phyloP scores from a whole-genome alignment of 2,329 filamentous ascomycete species.

The Colletotrichum noveboracense region DNA sequence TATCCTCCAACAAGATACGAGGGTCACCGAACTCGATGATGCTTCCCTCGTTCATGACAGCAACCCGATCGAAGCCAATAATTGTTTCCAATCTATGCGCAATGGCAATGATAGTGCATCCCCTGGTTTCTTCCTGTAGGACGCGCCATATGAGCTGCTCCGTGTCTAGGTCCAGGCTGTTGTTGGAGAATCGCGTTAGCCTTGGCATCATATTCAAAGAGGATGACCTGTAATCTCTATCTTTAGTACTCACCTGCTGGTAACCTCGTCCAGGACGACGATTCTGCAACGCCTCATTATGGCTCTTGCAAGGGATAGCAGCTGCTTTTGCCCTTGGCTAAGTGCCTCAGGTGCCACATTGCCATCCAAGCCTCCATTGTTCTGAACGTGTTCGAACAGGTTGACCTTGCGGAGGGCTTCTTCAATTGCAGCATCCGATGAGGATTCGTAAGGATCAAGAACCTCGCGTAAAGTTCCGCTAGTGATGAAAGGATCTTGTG shows the following conservation, averaged over 20 bases:
- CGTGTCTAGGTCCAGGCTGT: background rate
- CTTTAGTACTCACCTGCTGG: background rate
- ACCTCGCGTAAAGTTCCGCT: background rate
- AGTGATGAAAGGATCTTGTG: background rate
- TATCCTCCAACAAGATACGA: fast-evolving
- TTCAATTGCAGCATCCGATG: background rate
- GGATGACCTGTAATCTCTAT: background rate
- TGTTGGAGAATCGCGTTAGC: fast-evolving
- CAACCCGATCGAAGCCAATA: background rate
- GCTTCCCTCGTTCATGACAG: background rate
- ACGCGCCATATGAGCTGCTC: background rate
- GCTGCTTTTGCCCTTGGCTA: background rate
- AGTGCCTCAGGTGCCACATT: background rate
- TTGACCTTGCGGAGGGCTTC: background rate
- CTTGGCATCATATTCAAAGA: background rate
- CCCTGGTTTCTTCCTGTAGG: background rate
- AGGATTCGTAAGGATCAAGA: background rate
- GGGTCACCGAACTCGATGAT: background rate
- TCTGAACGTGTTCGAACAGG: background rate
- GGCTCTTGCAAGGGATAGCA: background rate
- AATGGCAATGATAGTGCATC: background rate
- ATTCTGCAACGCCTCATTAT: background rate
- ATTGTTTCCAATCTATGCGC: background rate
- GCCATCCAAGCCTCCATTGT: background rate
- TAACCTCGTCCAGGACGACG: background rate